Evolutionary conservation across 2,329 filamentous ascomycete species (phyloP), one percentile per base, ranked within the genome.

Genomic region (Phaeoacremonium minimum): DNA sequence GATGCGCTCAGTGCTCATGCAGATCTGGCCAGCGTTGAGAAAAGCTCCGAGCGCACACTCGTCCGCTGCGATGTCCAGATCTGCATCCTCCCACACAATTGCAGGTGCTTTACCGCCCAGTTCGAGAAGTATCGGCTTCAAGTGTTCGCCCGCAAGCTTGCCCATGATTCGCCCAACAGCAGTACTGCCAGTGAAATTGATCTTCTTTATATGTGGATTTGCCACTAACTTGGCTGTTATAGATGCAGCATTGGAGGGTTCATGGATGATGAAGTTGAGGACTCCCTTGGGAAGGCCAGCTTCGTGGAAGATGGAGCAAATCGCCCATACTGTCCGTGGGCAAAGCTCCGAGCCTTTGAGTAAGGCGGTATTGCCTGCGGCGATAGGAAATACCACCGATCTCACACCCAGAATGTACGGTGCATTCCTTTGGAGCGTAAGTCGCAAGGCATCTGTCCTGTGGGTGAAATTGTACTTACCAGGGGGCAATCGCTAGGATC

Each of bases 121-220:
- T 58, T 95, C 88, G 50, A 94, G 73, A 2, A 94, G 66, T 1
- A 85, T 73, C 0, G 87, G 87, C 67, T 95, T 95, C 28, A 93
- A 68, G 48, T 84, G 64, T 53, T 84, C 77, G 18, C 84, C 88
- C 0, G 85, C 85, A 7, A 77, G 70, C 15, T 71, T 67, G 8
- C 78, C 84, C 39, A 95, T 79, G 52, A 88, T 83, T 19, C 78
- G 73, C 1, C 88, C 88, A 1, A 93, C 82, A 0, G 58, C 58
- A 0, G 87, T 89, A 50, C 77, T 85, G 20, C 88, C 88, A 0
- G 88, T 95, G 60, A 94, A 95, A 63, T 88, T 93, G 56, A 95
- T 71, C 65, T 94, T 94, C 56, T 80, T 83, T 38, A 94, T 64
- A 0, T 69, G 66, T 0, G 76, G 75, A 49, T 85, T 69, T 32